Base-by-base conservation (phyloP, 2,329 filamentous ascomycete genomes). In the Penicillium sp. region DNA sequence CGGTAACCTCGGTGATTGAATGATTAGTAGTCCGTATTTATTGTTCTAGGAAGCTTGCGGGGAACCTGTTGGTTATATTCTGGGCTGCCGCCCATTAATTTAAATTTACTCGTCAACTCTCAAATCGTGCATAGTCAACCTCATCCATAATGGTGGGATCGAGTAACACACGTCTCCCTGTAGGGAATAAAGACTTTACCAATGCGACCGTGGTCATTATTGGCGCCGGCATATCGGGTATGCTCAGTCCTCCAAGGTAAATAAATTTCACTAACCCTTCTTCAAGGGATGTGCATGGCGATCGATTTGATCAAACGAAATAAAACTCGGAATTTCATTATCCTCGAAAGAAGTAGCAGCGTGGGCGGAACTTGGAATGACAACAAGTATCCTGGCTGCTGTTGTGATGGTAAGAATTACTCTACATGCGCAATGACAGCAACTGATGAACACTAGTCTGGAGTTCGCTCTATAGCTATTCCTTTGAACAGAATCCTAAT, bases 401-500 rank as follows among this genome's bases (percentile, higher is more conserved):
- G 80, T 61, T 84, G 81, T 59, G 82, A 83, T 65, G 72, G 78
- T 79, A 66, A 35, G 27, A 17, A 49, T 7, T 33, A 33, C 29
- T 25, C 12, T 25, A 17, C 1, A 27, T 13, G 17, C 8, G 2
- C 31, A 44, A 5, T 50, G 6, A 8, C 38, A 29, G 15, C 5
- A 15, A 19, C 41, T 60, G 17, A 59, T 33, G 19, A 19, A 15
- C 1, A 2, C 12, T 53, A 75, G 81, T 85, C 10, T 81, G 78
- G 77, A 81, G 78, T 35, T 73, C 79, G 48, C 72, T 87, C 3
- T 87, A 87, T 72, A 83, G 79, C 43, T 86, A 81, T 69, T 85
- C 82, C 6, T 87, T 87, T 63, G 83, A 82, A 36, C 83, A 84
- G 51, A 86, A 86, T 52, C 73, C 82, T 3, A 75, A 81, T 61